Evolutionary conservation across 2,329 filamentous ascomycete genomes (phyloP), one percentile per base, ranked within the genome.

Genomic region (Scytalidium lignicola): DNA sequence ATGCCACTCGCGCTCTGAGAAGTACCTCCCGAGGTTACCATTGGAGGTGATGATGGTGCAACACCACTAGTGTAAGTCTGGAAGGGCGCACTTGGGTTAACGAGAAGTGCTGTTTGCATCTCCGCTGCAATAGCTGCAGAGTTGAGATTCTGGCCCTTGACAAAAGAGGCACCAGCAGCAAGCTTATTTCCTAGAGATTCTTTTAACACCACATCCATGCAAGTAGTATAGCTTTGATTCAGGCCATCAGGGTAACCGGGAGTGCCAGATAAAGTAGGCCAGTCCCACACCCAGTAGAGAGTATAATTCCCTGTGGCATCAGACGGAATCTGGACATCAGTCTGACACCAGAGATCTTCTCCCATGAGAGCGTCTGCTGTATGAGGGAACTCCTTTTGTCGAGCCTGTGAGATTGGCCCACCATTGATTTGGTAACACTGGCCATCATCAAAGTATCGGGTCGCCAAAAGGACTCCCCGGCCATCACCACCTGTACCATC

Each of bases 251-350:
- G 69, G 55, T 62, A 67, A 54, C 65, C 67, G 37, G 61, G 64
- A 61, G 8, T 64, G 51, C 6, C 59, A 59, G 71, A 68, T 62
- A 82, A 73, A 13, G 80, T 84, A 2, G 86, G 85, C 89, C 90
- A 99, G 67, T 95, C 86, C 93, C 93, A 97, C 42, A 96, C 85
- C 92, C 92, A 97, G 74, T 96, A 95, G 46, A 96, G 70, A 2
- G 90, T 92, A 65, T 91, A 88, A 22, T 77, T 76, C 23, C 83
- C 78, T 41, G 82, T 82, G 43, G 82, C 72, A 58, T 86, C 78
- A 4, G 73, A 63, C 0, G 93, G 93, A 13, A 99, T 72, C 61
- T 83, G 75, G 43, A 96, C 72, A 62, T 93, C 84, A 29, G 84
- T 84, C 67, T 96, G 91, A 70, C 93, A 97, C 72, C 78, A 84